Evolutionary conservation across 179 eudicot genomes (phyloP), one percentile per base, ranked within the genome.

Genomic region (Heliamphora pulchella): DNA sequence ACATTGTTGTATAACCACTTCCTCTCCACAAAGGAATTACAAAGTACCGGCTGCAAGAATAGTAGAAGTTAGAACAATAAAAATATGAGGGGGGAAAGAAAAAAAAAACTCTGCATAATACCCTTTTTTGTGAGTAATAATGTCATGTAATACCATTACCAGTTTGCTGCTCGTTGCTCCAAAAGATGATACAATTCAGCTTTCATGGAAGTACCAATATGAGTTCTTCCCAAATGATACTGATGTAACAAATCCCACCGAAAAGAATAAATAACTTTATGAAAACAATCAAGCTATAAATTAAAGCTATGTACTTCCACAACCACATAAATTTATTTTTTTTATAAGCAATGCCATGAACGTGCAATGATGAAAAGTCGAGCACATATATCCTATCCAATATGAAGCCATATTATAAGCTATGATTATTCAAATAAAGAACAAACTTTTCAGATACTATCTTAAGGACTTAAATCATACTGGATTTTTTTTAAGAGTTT

Each of bases 11-110:
- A 76, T 91, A 95, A 66, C 98, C 98, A 79, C 87, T 91, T 87
- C 97, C 97, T 90, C 87, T 93, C 97, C 98, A 93, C 84, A 93
- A 65, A 18, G 98, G 98, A 83, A 94, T 76, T 81, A 93, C 97
- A 79, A 93, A 94, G 82, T 91, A 83, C 83, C 88, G 96, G 86
- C 96, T 94, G 74, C 87, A 85, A 78, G 51, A 76, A 50, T 10
- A 68, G 77, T 31, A 18, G n/a, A 78, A 85, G 51, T 80, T 75
- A 81, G 76, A 51, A 64, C 22, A 82, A 67, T 17, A 53, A 81
- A 31, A 8, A 67, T 66, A 67, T 43, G 46, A 79, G 11, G 46
- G 44, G 20, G 7, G 18, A 10, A 43, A 54, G 18, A 11, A 83
- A 77, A 55, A 50, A 79, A 48, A 72, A 68, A 31, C 39, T 31